phyloP scores from a whole-genome alignment of 75 land plant species.

The Picea glauca region DNA sequence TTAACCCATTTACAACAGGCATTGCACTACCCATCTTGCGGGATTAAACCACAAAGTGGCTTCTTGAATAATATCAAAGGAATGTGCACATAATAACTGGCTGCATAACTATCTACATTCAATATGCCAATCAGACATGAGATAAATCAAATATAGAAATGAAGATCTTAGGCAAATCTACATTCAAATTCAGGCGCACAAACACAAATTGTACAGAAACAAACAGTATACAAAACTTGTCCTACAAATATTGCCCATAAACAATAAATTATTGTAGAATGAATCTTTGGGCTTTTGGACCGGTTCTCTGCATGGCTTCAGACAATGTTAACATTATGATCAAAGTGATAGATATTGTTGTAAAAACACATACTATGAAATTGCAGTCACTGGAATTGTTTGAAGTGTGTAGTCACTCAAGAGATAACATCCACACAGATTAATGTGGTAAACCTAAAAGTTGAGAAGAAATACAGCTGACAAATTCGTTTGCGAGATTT shows the following conservation, averaged over 20 bases:
- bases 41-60: neutral
- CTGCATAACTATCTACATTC: no score
- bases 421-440: neutral
- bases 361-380: neutral
- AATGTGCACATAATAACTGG: neutral
- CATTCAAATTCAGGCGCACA: neutral
- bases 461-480: neutral
- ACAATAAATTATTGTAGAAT: no score
- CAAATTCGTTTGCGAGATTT: neutral
- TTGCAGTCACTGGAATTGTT: no score
- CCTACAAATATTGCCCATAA: no score
- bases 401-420: neutral
- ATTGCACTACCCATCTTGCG: neutral
- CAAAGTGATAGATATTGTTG: no score
- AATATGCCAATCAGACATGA: neutral
- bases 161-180: neutral
- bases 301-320: neutral
- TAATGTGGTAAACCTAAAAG: neutral
- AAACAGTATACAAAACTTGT: no score
- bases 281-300: neutral
- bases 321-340: neutral
- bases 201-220: neutral
- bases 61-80: neutral
- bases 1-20: neutral
- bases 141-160: neutral